Conservation (phyloP, 2,329 filamentous ascomycete genomes). For the Cercospora sp. region DNA sequence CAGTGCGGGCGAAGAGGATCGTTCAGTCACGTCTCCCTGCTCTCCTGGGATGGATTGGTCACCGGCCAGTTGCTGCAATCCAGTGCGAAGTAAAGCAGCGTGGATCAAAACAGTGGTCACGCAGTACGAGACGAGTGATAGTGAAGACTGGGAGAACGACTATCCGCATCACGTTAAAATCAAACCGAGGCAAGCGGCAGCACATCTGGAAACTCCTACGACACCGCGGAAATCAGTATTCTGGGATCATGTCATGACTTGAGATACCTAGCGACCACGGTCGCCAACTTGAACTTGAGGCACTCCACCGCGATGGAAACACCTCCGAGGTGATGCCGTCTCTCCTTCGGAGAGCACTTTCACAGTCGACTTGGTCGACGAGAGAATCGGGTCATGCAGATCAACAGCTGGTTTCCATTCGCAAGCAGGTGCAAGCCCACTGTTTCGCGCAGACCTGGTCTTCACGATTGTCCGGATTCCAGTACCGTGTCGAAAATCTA, state of each 20-base stretch:
- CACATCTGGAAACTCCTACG: background rate
- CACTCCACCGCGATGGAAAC: too few relatives aligned
- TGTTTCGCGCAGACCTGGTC: background rate
- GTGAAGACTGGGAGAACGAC: slow-evolving; percentile 17
- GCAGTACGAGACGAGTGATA: slow-evolving; percentile 18
- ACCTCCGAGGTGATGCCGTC: background rate
- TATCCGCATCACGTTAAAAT: background rate
- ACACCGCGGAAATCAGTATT: slow-evolving; percentile 6
- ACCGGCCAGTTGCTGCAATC: background rate
- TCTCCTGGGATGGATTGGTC: slow-evolving; percentile 17
- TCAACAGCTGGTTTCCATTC: background rate
- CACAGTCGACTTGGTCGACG: background rate
- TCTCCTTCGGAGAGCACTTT: background rate
- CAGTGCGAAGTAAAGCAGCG: background rate
- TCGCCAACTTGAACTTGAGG: background rate
- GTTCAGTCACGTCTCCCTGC: slow-evolving; percentile 20
- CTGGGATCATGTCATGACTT: slow-evolving; percentile 13
- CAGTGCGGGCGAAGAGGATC: slow-evolving; percentile 22
- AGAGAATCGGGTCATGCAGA: background rate
- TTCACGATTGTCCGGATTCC: background rate
- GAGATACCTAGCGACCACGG: background rate
- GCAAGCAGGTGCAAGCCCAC: background rate
- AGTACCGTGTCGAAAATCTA: background rate
- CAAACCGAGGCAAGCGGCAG: background rate
- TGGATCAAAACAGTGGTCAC: slow-evolving; percentile 3